Base-by-base conservation (phyloP, 2,329 filamentous ascomycete genomes). In the Raffaelea albimanens region DNA sequence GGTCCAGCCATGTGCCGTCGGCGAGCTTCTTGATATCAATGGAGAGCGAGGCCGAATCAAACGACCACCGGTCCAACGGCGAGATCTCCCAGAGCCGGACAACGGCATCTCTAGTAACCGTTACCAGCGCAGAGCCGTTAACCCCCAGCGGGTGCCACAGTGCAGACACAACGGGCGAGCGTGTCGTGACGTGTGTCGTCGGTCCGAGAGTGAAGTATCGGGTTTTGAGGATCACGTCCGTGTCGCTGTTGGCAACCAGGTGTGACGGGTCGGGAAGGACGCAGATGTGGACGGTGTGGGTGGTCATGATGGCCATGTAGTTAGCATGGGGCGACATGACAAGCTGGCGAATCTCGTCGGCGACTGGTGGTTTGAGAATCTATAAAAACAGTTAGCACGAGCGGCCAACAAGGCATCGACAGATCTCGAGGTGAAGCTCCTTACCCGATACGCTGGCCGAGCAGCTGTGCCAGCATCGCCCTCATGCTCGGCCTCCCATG, bases 91-190 rank as follows among this genome's bases (percentile, higher is more conserved):
- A 97, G 16, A 96, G 68, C 33, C 93, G 80, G 4, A 97, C 86
- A 34, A 90, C 82, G 7, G 90, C 88, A 62, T 96, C 89, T 45
- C 81, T 79, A 1, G 93, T 95, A 39, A 96, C 77, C 0, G 93
- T 97, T 19, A 97, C 84, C 29, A 98, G 68, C 47, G 87, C 89
- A 20, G 81, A 82, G 29, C 86, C 86, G 52, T 85, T 80, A 11
- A 91, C 82, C 2, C 90, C 90, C 1, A 97, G 71, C 1, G 93
- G 93, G 66, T 98, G 93, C 91, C 93, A 98, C 49, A 96, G 58
- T 4, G 83, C 85, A 1, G 88, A 87, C 20, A 83, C 82, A 48
- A 98, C 74, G 2, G 87, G 80, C 8, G 88, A 80, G 55, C 89
- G 83, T 42, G 91, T 87, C 44, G 90, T 83, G 43, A 96, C 88